Percentiles rank a stretch among this genome's conserved stretches.
These are phyloP conservation scores for Elongisporangium undulatum DNA, from an alignment of 352 stramenopile genomes.

Conservation along the genomic window DNA sequence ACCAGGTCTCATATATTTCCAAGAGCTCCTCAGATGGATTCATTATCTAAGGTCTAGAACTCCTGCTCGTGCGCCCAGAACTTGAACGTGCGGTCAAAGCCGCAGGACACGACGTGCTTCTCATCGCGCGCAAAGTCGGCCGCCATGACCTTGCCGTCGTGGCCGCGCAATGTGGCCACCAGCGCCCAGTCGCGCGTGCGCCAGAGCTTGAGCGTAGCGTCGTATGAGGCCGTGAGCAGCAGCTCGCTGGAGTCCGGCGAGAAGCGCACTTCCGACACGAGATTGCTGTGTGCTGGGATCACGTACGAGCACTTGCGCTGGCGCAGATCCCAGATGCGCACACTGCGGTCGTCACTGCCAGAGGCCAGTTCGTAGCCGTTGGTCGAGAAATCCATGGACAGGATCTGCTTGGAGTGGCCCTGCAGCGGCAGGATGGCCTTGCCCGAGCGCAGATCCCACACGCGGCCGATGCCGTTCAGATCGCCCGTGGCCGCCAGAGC, in stretches of 20 bases:
- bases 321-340: slow-evolving; percentile 96
- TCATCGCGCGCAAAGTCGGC: slow-evolving; percentile 90
- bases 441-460: slow-evolving; percentile 96
- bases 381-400: slow-evolving; percentile 90
- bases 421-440: slow-evolving; percentile 88
- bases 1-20: not conserved
- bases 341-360: slow-evolving; percentile 94
- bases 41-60: slow-evolving; percentile 42
- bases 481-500: slow-evolving; percentile 93
- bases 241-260: slow-evolving; percentile 81
- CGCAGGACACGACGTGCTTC: slow-evolving; percentile 85
- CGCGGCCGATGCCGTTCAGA: slow-evolving; percentile 89
- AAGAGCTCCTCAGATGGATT: not conserved
- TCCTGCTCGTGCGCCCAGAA: slow-evolving; percentile 89
- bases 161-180: slow-evolving; percentile 85
- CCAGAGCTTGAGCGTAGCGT: slow-evolving; percentile 94
- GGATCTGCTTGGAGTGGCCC: slow-evolving; percentile 95
- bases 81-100: slow-evolving; percentile 92
- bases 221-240: slow-evolving; percentile 91
- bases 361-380: slow-evolving; percentile 94
- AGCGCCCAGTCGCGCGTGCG: slow-evolving; percentile 91
- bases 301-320: slow-evolving; percentile 89
- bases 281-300: slow-evolving; percentile 92
- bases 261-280: slow-evolving; percentile 92
- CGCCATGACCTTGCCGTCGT: slow-evolving; percentile 95